Percentiles rank a stretch among this genome's conserved stretches.
phyloP scores from a whole-genome alignment of 495 filamentous ascomycete genomes.

The Annulohypoxylon maeteangense region DNA sequence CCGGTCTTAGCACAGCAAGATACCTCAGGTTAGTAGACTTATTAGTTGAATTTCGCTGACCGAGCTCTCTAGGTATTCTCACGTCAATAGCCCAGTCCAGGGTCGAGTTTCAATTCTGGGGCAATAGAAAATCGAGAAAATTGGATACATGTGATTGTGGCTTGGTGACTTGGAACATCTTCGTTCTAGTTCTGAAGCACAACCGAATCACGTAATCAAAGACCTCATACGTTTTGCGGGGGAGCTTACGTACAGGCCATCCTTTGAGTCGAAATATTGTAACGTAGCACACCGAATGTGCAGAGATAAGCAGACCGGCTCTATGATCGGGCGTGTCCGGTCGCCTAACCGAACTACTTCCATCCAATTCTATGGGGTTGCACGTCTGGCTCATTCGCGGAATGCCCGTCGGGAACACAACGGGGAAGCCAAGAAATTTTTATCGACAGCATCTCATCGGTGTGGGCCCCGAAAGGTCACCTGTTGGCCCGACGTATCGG shows the following conservation, averaged over 20 bases:
- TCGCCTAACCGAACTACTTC: constrained; percentile 29
- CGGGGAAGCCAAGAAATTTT: constrained; percentile 40
- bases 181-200: constrained; percentile 5
- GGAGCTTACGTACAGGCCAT: not conserved
- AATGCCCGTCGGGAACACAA: constrained; percentile 30
- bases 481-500: constrained; percentile 28
- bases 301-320: constrained; percentile 21
- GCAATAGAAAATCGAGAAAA: not conserved
- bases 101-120: not conserved
- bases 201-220: constrained; percentile 8
- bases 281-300: constrained; percentile 17
- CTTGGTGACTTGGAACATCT: not conserved
- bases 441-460: constrained; percentile 33
- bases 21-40: not conserved
- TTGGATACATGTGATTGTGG: constrained; percentile 1
- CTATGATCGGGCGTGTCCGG: not conserved
- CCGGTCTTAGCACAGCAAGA: constrained; percentile 7
- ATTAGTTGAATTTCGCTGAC: constrained; percentile 3
- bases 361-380: constrained; percentile 31
- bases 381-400: constrained; percentile 31
- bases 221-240: constrained; percentile 1
- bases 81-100: not conserved
- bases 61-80: not conserved
- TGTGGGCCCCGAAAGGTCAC: constrained; percentile 39
- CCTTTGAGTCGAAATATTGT: constrained; percentile 7